Evolutionary conservation across 129 eudicot species (phyloP).

Genomic region (Lactuca saligna): DNA sequence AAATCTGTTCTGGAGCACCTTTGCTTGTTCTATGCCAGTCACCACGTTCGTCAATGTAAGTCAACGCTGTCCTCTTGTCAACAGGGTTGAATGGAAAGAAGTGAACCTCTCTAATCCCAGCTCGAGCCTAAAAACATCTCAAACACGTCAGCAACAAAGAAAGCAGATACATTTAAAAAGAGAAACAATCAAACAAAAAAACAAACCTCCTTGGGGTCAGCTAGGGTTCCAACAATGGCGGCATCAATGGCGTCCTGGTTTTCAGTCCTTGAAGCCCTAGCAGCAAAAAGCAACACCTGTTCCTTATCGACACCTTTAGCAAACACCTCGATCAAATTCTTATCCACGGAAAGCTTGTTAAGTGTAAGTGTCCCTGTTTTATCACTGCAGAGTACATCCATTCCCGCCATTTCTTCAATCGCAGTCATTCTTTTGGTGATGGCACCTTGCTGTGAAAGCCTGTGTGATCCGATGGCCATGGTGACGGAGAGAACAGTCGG

Average conservation of each 20-base stretch:
- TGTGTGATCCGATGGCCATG: conserved; percentile 92
- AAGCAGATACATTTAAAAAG: not conserved
- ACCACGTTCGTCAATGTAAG: conserved; percentile 68
- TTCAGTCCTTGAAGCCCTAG: conserved; percentile 80
- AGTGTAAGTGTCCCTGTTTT: conserved; percentile 88
- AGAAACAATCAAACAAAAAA: not conserved
- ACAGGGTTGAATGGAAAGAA: conserved; percentile 89
- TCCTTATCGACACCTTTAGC: conserved; percentile 77
- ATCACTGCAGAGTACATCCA: conserved; percentile 91
- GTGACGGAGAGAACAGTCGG: conserved; percentile 85
- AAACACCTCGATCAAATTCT: conserved; percentile 71
- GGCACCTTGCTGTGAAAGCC: conserved; percentile 88
- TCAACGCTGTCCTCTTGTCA: conserved; percentile 92
- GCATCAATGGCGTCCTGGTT: conserved; percentile 95
- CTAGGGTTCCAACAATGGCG: conserved; percentile 81
- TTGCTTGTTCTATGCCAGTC: conserved; percentile 92
- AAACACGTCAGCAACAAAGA: not conserved
- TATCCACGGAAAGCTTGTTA: conserved; percentile 71
- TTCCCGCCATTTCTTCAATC: conserved; percentile 89
- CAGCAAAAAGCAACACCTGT: conserved; percentile 69
- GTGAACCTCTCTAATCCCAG: conserved; percentile 76
- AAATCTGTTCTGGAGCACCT: conserved; percentile 95
- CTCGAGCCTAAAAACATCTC: conserved; percentile 55
- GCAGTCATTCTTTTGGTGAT: conserved; percentile 95
- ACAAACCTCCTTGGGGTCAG: conserved; percentile 81